Evolutionary conservation across 345 rosid species (phyloP).

Genomic region (Carallia brachiata): DNA sequence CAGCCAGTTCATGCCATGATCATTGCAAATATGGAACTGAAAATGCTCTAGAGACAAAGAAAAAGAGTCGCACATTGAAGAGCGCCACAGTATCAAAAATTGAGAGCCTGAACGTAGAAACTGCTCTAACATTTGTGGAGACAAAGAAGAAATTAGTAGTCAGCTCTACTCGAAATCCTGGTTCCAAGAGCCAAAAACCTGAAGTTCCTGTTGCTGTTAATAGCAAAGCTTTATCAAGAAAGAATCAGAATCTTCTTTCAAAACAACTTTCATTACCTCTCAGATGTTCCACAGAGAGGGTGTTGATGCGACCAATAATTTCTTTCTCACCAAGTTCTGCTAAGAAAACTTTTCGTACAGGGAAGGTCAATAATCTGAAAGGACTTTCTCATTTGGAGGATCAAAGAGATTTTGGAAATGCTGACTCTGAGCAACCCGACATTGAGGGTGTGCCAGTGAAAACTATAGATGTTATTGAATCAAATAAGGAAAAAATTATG

Average conservation of each 20-base stretch:
- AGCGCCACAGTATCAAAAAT: conserved; percentile 10
- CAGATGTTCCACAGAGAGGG: conserved; percentile 3
- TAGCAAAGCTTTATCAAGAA: conserved; percentile 18
- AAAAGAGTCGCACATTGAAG: conserved; percentile 16
- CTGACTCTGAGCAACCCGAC: neutral
- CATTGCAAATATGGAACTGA: conserved; percentile 23
- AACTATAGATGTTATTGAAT: neutral
- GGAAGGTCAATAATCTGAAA: conserved; percentile 10
- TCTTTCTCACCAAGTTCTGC: conserved; percentile 6
- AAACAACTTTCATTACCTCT: conserved; percentile 13
- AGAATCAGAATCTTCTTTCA: conserved; percentile 17
- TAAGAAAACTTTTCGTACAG: conserved; percentile 6
- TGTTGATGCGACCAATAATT: conserved; percentile 1
- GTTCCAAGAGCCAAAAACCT: conserved; percentile 15
- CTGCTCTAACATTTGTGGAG: conserved; percentile 15
- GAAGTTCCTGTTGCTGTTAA: conserved; percentile 17
- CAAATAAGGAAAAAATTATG: conserved; percentile 1
- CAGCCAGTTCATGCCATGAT: conserved; percentile 28
- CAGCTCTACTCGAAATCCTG: conserved; percentile 11
- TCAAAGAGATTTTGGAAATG: conserved; percentile 16
- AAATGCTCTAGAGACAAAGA: neutral
- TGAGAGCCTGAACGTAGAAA: conserved; percentile 20
- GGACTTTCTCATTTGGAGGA: conserved; percentile 2
- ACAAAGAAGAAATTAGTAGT: conserved; percentile 24
- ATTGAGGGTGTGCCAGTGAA: conserved; percentile 3